A percentile compares a stretch with the other conserved stretches of the same genome.
These are phyloP conservation scores for Caloboletus firmus DNA, from an alignment of 1,284 basidiomycete species.

Conservation along the genomic window DNA sequence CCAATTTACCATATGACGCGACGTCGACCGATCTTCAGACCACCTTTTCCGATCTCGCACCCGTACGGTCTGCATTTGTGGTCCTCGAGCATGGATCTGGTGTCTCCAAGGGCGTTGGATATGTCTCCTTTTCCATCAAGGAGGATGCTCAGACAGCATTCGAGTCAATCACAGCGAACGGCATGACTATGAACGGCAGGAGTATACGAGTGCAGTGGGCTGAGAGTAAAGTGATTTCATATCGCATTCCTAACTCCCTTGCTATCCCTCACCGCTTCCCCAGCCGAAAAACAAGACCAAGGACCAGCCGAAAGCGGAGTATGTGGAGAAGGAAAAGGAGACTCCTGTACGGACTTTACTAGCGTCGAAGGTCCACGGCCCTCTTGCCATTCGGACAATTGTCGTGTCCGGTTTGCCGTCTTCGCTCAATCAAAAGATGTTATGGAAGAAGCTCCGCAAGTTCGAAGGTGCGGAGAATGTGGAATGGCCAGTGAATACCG, in stretches of 20 bases:
- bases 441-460: constrained; percentile 91
- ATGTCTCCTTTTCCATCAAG: constrained; percentile 88
- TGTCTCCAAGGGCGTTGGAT: constrained; percentile 95
- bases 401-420: constrained; percentile 75
- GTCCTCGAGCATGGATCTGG: constrained; percentile 81
- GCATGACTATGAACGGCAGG: constrained; percentile 60
- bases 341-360: constrained; percentile 37
- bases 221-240: constrained; percentile 59
- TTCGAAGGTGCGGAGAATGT: constrained; percentile 69
- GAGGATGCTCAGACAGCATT: constrained; percentile 86
- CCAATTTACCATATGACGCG: constrained; percentile 84
- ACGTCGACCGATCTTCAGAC: constrained; percentile 91
- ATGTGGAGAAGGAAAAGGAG: constrained; percentile 37
- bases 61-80: constrained; percentile 91
- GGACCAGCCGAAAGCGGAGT: constrained; percentile 23
- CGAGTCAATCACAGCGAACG: constrained; percentile 56
- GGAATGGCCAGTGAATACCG: constrained; percentile 64
- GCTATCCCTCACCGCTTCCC: constrained; percentile 1
- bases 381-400: constrained; percentile 78
- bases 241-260: neutral
- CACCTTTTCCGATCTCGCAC: constrained; percentile 93
- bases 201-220: constrained; percentile 81
- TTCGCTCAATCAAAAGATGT: constrained; percentile 65
- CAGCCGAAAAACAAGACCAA: constrained; percentile 46
- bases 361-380: constrained; percentile 53